These are phyloP conservation scores for Haplographium delicatum DNA, from an alignment of 495 filamentous ascomycete species.

Conservation along the genomic window DNA sequence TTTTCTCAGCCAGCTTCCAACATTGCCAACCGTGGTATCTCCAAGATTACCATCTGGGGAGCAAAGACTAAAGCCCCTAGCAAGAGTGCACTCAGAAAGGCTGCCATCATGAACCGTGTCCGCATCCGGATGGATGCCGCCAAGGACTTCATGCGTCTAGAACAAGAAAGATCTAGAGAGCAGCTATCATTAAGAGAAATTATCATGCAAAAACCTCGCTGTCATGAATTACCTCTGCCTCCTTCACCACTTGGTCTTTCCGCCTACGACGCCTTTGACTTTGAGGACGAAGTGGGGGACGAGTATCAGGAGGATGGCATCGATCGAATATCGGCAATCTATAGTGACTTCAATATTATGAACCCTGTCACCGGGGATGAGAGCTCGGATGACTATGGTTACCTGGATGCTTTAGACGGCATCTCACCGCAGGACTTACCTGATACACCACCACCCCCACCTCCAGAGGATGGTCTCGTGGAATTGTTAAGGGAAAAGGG, in stretches of 20 bases:
- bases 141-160: slow-evolving; percentile 19
- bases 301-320: slow-evolving; percentile 22
- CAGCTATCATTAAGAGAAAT: slow-evolving; percentile 19
- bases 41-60: slow-evolving; percentile 52
- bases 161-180: slow-evolving; percentile 16
- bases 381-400: slow-evolving; percentile 30
- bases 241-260: slow-evolving; percentile 38
- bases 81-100: slow-evolving; percentile 43
- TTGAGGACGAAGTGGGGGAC: slow-evolving; percentile 34
- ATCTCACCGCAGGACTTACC: slow-evolving; percentile 25
- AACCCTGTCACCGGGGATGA: slow-evolving; percentile 18
- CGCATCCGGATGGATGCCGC: slow-evolving; percentile 32
- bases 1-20: slow-evolving; percentile 65
- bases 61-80: slow-evolving; percentile 32
- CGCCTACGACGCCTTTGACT: slow-evolving; percentile 45
- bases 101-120: slow-evolving; percentile 50
- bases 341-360: slow-evolving; percentile 34
- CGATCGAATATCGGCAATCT: slow-evolving; percentile 20
- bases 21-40: slow-evolving; percentile 56
- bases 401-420: slow-evolving; percentile 43
- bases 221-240: slow-evolving; percentile 27
- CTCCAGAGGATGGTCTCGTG: slow-evolving; percentile 21
- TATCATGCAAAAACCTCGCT: slow-evolving; percentile 19
- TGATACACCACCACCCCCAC: slow-evolving; percentile 22
- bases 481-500: slow-evolving; percentile 30